A percentile compares a stretch with the other conserved stretches of the same genome.
These are phyloP conservation scores for Stachybotrys chlorohalonatus DNA, from an alignment of 2,329 filamentous ascomycete species.

Conservation along the genomic window DNA sequence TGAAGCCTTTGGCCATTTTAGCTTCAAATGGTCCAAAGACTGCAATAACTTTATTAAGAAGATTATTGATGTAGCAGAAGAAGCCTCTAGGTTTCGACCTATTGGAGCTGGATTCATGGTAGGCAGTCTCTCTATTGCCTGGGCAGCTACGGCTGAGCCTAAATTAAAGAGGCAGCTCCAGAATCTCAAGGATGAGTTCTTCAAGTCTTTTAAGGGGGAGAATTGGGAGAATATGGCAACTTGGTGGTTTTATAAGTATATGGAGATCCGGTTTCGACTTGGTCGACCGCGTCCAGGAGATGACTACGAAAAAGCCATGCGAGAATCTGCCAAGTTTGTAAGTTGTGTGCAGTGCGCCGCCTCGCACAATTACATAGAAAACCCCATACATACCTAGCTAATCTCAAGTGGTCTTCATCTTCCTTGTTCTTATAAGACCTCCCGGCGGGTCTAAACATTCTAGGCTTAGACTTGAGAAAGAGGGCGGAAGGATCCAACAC, in stretches of 20 bases:
- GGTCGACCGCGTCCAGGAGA: not conserved
- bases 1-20: constrained; percentile 9
- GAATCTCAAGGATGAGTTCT: not conserved
- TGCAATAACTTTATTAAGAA: not conserved
- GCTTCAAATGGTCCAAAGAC: not conserved
- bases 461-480: too few species aligned
- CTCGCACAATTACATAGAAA: not conserved
- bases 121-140: not conserved
- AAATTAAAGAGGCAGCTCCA: not conserved
- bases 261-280: not conserved
- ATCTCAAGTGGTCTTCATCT: too few species aligned
- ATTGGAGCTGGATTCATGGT: not conserved
- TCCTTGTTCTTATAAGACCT: too few species aligned
- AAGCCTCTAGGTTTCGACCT: not conserved
- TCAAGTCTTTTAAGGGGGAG: not conserved
- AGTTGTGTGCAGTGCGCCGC: not conserved
- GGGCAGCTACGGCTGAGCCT: not conserved
- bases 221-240: not conserved
- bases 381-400: not conserved
- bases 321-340: not conserved
- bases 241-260: not conserved
- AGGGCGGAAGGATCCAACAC: too few species aligned
- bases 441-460: too few species aligned
- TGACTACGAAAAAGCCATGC: not conserved
- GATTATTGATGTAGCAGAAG: not conserved